Base-by-base conservation (phyloP, 116 monocot genomes). In the Zostera marina region DNA sequence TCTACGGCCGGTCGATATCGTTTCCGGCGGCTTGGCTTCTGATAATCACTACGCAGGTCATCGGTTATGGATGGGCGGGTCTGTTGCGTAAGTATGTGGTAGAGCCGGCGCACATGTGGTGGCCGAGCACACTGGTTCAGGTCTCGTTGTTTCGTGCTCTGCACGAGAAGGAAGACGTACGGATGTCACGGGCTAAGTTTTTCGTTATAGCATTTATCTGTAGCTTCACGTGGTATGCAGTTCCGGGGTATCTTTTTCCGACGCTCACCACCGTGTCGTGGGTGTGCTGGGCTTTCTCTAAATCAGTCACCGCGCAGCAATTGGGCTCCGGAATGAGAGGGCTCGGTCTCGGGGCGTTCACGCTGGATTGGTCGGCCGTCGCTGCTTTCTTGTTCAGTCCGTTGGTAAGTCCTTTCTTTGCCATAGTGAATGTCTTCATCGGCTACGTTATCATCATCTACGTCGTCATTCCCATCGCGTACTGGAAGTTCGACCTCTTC, bases 141-240 rank as follows among this genome's bases (percentile, higher is more conserved):
- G 88, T 96, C 58, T 96, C 94, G 17, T 80, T 96, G n/a, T 88
- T 96, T 89, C 68, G 89, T 88, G 88, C 88, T 2, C 58, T 94
- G 77, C 94, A 94, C 62, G 94, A 94, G 72, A 85, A 80, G 66
- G 88, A 94, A 24, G 62, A 74, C 0, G 59, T 65, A 19, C 64
- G 75, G 13, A 71, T 88, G 65, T 77, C 88, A 1, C 72, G 94
- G 2, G 75, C 82, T 45, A 84, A 94, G 69, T 94, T 94, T 77
- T 94, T 94, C 65, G 41, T 82, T 45, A 82, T 94, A 16, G 94
- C 80, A 0, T 70, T 94, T 46, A 22, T 72, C 23, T 82, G 94
- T 73, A 66, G 66, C 66, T 66, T 66, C 10, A 44, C 66, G 42
- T 66, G 42, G 54, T 66, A 66, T 13, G 66, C 42, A 3, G n/a